Evolutionary conservation across 169 alveolate species (phyloP).

Genomic region (Pseudocohnilembus persalinus): DNA sequence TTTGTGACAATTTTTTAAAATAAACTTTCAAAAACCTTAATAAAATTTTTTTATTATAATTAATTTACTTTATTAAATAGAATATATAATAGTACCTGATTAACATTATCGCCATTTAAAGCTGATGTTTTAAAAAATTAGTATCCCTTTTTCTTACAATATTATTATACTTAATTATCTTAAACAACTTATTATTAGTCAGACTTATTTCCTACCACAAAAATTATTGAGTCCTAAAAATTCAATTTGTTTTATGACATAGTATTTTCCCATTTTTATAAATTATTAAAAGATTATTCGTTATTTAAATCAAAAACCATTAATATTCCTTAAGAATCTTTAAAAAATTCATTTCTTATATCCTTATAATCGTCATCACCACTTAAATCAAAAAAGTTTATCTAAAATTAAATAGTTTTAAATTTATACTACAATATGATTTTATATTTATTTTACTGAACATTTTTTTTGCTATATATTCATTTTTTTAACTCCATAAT

Average conservation of each 20-base stretch:
- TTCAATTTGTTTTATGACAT: conserved; percentile 73
- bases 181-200: conserved; percentile 63
- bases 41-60: neutral
- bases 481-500: conserved; percentile 84
- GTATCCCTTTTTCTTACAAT: conserved; percentile 71
- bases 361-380: conserved; percentile 85
- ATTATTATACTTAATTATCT: conserved; percentile 58
- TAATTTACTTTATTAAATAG: no score
- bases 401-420: neutral
- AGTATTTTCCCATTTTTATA: conserved; percentile 79
- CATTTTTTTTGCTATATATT: conserved; percentile 57
- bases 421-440: neutral
- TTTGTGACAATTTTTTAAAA: conserved; percentile 11
- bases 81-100: conserved; percentile 50
- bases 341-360: conserved; percentile 83
- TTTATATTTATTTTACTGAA: conserved; percentile 35
- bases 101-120: conserved; percentile 64
- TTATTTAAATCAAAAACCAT: conserved; percentile 83
- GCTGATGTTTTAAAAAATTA: conserved; percentile 80
- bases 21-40: conserved; percentile 34
- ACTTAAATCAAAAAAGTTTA: conserved; percentile 87
- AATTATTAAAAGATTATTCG: conserved; percentile 69
- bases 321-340: conserved; percentile 79
- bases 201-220: conserved; percentile 79
- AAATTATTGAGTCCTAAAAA: conserved; percentile 55